These are phyloP conservation scores for Barnettozyma populi DNA, from an alignment of 805 yeast genomes.

Conservation along the genomic window DNA sequence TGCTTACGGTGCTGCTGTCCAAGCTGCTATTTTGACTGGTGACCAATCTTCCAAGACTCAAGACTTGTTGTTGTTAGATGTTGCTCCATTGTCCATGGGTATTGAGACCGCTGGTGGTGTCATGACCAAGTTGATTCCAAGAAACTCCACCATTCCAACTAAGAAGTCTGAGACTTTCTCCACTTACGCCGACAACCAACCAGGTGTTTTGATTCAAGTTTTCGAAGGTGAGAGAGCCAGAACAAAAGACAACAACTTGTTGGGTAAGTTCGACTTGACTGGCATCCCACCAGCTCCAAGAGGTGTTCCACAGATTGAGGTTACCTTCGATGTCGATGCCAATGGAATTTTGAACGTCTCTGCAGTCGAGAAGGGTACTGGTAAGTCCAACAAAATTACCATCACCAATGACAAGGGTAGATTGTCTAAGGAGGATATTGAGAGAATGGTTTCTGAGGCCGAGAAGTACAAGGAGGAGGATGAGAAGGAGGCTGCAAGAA, in stretches of 20 bases:
- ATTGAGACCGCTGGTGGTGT: constrained; percentile 99
- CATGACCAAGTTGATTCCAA: constrained; percentile 77
- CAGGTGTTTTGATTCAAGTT: constrained; percentile 96
- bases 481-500: constrained; percentile 89
- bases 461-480: constrained; percentile 97
- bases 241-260: constrained; percentile 91
- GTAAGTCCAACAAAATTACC: constrained; percentile 94
- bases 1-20: constrained; percentile 99
- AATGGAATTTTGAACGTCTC: constrained; percentile 96
- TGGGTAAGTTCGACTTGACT: constrained; percentile 93
- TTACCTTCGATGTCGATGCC: constrained; percentile 94
- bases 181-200: constrained; percentile 96
- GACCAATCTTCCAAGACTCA: constrained; percentile 95
- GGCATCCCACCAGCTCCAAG: constrained; percentile 99
- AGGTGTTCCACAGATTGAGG: constrained; percentile 98
- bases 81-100: constrained; percentile 94
- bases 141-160: constrained; percentile 59
- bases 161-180: constrained; percentile 96
- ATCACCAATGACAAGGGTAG: constrained; percentile 99
- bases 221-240: constrained; percentile 97
- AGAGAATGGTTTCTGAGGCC: constrained; percentile 96
- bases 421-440: constrained; percentile 94
- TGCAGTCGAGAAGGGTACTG: constrained; percentile 97
- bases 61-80: constrained; percentile 90
- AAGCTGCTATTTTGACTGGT: constrained; percentile 95